These are phyloP conservation scores for Creolimax fragrantissima DNA, from an alignment of 78 protist genomes.

Conservation along the genomic window DNA sequence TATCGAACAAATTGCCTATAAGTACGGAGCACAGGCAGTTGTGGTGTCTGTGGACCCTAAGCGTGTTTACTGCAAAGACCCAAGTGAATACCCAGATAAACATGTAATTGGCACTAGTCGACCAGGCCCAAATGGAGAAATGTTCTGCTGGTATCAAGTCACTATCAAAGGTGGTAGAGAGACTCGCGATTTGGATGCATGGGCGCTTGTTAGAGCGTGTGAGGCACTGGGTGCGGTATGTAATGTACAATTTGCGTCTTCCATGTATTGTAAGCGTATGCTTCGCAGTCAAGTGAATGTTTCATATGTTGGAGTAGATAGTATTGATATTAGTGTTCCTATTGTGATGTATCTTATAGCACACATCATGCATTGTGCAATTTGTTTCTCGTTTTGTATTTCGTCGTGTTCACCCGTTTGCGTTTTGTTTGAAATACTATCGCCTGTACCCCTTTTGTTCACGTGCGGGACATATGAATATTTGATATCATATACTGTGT, in stretches of 20 bases:
- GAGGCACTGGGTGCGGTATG: slow-evolving; percentile 48
- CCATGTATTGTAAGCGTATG: not conserved
- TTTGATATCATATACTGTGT: no score
- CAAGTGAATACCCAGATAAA: not conserved
- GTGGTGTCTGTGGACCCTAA: slow-evolving; percentile 59
- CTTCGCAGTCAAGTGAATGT: no score
- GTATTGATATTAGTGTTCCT: no score
- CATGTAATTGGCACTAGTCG: not conserved
- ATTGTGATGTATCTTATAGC: no score
- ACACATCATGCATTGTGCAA: no score
- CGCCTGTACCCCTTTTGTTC: no score
- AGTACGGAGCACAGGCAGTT: slow-evolving; percentile 57
- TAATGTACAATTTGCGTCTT: not conserved
- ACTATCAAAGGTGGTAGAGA: slow-evolving; percentile 62
- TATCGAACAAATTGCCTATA: slow-evolving; percentile 35
- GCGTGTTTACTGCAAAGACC: slow-evolving; percentile 33
- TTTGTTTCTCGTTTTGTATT: no score
- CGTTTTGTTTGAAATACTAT: no score
- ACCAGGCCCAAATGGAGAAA: slow-evolving; percentile 39
- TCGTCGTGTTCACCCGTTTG: no score
- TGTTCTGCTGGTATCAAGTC: slow-evolving; percentile 58
- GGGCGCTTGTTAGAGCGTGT: slow-evolving; percentile 33
- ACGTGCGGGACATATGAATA: no score
- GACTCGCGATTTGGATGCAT: slow-evolving; percentile 37
- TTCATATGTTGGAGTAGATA: no score